Base-by-base conservation (phyloP, 371 early-diverging fungal genomes). In the Fennellomyces sp. region DNA sequence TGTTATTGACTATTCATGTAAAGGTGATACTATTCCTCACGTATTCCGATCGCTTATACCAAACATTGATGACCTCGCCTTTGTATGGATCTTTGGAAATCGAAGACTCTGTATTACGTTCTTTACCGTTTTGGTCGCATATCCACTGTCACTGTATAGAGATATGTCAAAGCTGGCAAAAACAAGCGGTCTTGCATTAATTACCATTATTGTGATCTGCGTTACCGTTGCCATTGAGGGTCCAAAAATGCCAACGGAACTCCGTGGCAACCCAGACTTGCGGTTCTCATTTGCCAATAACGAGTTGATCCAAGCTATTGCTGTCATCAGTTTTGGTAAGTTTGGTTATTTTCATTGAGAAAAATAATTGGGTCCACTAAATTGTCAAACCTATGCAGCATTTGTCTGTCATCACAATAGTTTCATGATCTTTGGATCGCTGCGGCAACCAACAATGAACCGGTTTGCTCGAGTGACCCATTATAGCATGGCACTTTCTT, bases 321-420 rank as follows among this genome's bases (percentile, higher is more conserved):
- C 90, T 5, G 90, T 93, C 7, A 91, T 93, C 19, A 89, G 91
- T 59, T 93, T 93, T 79, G 93, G 88, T 88, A 77, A 66, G 64
- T 7, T 26, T 13, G 15, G 23, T 27, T 25, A 13, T 13, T 7
- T 28, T 19, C 28, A 36, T 23, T 19, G 29, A 11, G 21, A 36
- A 38, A 36, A 58, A 17, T 39, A 28, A 13, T 15, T 8, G 11
- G 36, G 36, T 36, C 11, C 10, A 11, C n/a, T 36, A 11, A n/a
- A 39, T 49, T 33, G 35, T 63, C 28, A 17, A 56, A 10, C 35
- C 6, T 61, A 17, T 47, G 1, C 61, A 88, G 88, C 93, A 1
- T 91, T 92, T 73, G 93, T 93, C 13, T 93, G 92, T 60, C 92
- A 93, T 66, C 93, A 93, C 70, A 93, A 91, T 68, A 87, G 87